Percentiles rank a stretch among this genome's conserved stretches.
Evolutionary conservation across 2,329 filamentous ascomycete genomes (phyloP).

Genomic region (Cadophora sp.): DNA sequence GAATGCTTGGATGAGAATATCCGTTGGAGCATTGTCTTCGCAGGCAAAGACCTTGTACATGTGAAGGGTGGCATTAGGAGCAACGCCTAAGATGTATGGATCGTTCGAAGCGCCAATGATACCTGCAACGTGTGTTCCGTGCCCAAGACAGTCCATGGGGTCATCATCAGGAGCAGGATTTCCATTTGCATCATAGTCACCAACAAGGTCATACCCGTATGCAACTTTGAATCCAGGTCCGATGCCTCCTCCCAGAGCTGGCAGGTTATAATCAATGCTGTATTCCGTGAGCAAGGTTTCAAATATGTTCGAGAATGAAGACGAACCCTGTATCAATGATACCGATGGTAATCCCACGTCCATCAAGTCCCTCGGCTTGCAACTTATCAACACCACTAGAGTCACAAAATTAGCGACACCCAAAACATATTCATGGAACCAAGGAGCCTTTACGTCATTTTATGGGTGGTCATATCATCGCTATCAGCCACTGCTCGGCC

Average conservation of each 20-base stretch:
- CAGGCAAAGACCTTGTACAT: constrained; percentile 27
- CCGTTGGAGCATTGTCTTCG: constrained; percentile 6
- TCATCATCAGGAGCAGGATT: constrained; percentile 12
- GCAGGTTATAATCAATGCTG: constrained; percentile 14
- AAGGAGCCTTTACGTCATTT: constrained; percentile 4
- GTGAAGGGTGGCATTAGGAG: constrained; percentile 18
- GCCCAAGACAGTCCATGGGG: constrained; percentile 14
- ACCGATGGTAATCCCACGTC: constrained; percentile 15
- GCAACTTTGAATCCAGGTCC: constrained; percentile 19
- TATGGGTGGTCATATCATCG: constrained; percentile 10
- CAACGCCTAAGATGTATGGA: constrained; percentile 20
- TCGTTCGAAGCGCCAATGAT: constrained; percentile 23
- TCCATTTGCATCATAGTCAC: constrained; percentile 11
- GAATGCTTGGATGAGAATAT: constrained; percentile 24
- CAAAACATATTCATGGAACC: neutral
- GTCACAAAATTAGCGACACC: neutral
- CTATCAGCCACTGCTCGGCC: neutral
- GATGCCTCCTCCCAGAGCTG: constrained; percentile 14
- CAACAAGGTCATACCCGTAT: constrained; percentile 13
- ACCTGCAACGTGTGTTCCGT: constrained; percentile 21
- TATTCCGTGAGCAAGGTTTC: neutral
- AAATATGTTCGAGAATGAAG: neutral
- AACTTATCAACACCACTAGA: constrained; percentile 17
- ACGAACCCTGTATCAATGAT: constrained; percentile 15
- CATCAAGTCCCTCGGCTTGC: constrained; percentile 14